Evolutionary conservation across 2,329 filamentous ascomycete species (phyloP), one percentile per base, ranked within the genome.

Genomic region (Hymenoscyphus repandus): DNA sequence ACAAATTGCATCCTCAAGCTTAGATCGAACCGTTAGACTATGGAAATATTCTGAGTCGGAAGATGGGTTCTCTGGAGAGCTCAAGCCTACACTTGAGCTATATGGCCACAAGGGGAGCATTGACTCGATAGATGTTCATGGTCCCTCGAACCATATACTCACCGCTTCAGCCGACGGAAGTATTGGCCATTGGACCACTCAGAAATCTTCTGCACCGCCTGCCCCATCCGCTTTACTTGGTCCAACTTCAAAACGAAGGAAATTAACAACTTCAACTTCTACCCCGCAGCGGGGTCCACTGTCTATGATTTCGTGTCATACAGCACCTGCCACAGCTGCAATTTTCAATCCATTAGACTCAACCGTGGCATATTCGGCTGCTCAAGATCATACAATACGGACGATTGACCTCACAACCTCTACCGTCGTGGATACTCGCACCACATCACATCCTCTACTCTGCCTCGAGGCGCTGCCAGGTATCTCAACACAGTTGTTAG

Each of bases 321-420:
- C 50, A 78, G 83, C 10, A 79, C 86, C 40, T 13, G 89, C 91
- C 40, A 88, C 88, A 1, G 86, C 85, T 48, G 87, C 86, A 34
- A 78, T 90, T 43, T 97, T 99, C 74, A 89, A 95, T 69, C 85
- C 85, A 4, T 77, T 82, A 48, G 92, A 97, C 70, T 72, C 83
- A 10, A 96, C 89, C 12, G 89, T 96, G 37, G 92, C 88, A 42
- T 97, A 99, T 75, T 92, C 90, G 1, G 83, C 85, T 18, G 95
- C 90, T 15, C 87, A 88, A 72, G 95, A 99, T 72, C 91, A 96
- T 74, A 88, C 88, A 1, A 75, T 97, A 60, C 85, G 86, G 57
- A 97, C 93, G 0, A 87, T 95, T 72, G 93, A 99, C 72, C 78
- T 99, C 42, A 85, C 90, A 0, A 96, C 92, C 1, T 77, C 81